Evolutionary conservation across 2,329 filamentous ascomycete genomes (phyloP).

Genomic region (Meredithiella fracta): DNA sequence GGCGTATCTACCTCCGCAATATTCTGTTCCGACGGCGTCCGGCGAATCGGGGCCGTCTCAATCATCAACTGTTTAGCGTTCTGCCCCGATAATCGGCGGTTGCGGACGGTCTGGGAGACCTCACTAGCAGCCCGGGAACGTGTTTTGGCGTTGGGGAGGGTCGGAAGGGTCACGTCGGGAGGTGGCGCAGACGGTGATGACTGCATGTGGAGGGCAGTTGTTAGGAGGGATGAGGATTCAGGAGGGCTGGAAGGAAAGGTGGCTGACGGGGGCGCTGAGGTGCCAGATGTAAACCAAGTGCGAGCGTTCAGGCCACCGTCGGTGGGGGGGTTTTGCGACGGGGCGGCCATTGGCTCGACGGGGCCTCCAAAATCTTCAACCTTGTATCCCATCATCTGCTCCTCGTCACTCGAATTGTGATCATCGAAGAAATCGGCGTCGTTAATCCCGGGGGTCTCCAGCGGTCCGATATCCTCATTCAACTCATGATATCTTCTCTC

Average conservation of each 20-base stretch:
- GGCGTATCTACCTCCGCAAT: conserved; percentile 9
- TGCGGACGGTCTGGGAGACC: conserved; percentile 41
- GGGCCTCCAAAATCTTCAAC: conserved; percentile 57
- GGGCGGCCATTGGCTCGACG: background rate
- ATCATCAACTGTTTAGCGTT: conserved; percentile 76
- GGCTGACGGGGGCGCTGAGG: conserved; percentile 10
- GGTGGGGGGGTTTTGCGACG: background rate
- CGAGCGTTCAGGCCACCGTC: conserved; percentile 3
- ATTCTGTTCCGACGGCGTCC: conserved; percentile 16
- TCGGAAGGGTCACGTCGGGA: conserved; percentile 1
- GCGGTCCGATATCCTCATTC: background rate
- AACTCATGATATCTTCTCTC: background rate
- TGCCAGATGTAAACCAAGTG: conserved; percentile 13
- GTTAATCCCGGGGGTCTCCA: conserved; percentile 6
- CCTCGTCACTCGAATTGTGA: conserved; percentile 49
- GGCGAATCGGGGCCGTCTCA: conserved; percentile 38
- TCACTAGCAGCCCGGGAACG: conserved; percentile 7
- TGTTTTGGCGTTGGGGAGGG: conserved; percentile 2
- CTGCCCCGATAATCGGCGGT: conserved; percentile 62
- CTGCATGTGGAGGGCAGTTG: background rate
- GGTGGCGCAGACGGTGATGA: background rate
- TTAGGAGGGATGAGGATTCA: background rate
- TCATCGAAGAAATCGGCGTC: conserved; percentile 37
- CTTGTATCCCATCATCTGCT: conserved; percentile 62
- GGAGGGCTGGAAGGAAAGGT: conserved; percentile 5